Conservation (phyloP, 129 eudicot species). For the Arctium minus region DNA sequence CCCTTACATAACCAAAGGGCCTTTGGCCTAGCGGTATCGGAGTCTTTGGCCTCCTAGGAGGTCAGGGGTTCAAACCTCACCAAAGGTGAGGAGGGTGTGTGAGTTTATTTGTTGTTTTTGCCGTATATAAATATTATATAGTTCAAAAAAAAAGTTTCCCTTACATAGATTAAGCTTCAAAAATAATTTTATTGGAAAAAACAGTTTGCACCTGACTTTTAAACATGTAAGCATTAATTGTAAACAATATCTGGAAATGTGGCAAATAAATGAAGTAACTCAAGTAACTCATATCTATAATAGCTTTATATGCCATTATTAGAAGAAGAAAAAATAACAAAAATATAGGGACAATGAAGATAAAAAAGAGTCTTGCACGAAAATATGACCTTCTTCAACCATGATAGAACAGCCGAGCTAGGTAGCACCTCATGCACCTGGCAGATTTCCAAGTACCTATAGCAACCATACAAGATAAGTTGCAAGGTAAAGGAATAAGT, state of each 20-base stretch:
- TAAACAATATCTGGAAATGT: not conserved
- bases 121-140: too few relatives aligned
- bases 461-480: constrained; percentile 16
- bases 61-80: too few relatives aligned
- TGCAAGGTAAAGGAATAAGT: not conserved
- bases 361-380: not conserved
- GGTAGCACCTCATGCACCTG: constrained; percentile 49
- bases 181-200: not conserved
- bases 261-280: not conserved
- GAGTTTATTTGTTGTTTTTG: too few relatives aligned
- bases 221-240: not conserved
- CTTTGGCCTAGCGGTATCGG: too few relatives aligned
- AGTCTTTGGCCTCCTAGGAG: too few relatives aligned
- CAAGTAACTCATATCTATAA: not conserved
- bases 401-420: constrained; percentile 36
- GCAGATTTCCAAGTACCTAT: constrained; percentile 53
- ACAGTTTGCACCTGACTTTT: not conserved
- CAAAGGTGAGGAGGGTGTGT: too few relatives aligned
- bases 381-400: constrained; percentile 44
- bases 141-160: too few relatives aligned
- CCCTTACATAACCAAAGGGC: not conserved
- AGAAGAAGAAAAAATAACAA: not conserved
- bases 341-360: not conserved
- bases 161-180: not conserved
- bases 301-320: not conserved